Evolutionary conservation across 768 basidiomycete species (phyloP), one percentile per base, ranked within the genome.

Genomic region (Artomyces pyxidatus): DNA sequence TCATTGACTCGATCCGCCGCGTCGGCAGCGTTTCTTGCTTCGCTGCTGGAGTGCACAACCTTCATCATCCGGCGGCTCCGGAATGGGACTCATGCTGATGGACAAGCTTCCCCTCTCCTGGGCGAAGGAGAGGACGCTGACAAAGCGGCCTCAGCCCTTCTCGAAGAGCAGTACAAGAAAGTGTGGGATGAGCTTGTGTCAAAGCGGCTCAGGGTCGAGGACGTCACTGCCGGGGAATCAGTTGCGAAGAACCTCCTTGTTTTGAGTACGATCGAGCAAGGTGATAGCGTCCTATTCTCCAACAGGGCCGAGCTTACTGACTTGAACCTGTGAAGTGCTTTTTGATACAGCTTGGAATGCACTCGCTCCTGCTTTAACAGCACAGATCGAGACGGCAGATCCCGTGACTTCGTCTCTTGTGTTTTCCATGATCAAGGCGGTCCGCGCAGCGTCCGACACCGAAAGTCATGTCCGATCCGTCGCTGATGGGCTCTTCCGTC

Each of bases 41-140:
- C 86, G 0, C 58, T 88, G 3, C 63, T 88, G 7, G 93, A 96
- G 63, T 88, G 81, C 56, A 60, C 78, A 11, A 65, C 78, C 1
- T 85, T 84, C 58, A 65, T 88, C 19, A 55, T 77, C 37, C 72
- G 69, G 35, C 66, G 78, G 8, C 54, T 77, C 7, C 59, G 56
- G 5, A 64, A 54, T 16, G 57, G 61, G 12, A n/a, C n/a, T n/a
- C n/a, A n/a, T n/a, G n/a, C n/a, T n/a, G 48, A 52, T n/a, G 26
- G 54, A 9, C 49, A 51, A 28, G 54, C 54, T 12, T 44, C 49
- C n/a, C 25, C 12, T 1, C 42, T 60, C 7, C 48, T 39, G 1
- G 43, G 47, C 0, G 7, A 47, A 9, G 53, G 52, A 22, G 37
- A 47, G 12, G 40, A 51, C 48, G 17, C 23, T 6, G 27, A 44